Evolutionary conservation across 106 monocot species (phyloP).

Genomic region (Allium sativum): DNA sequence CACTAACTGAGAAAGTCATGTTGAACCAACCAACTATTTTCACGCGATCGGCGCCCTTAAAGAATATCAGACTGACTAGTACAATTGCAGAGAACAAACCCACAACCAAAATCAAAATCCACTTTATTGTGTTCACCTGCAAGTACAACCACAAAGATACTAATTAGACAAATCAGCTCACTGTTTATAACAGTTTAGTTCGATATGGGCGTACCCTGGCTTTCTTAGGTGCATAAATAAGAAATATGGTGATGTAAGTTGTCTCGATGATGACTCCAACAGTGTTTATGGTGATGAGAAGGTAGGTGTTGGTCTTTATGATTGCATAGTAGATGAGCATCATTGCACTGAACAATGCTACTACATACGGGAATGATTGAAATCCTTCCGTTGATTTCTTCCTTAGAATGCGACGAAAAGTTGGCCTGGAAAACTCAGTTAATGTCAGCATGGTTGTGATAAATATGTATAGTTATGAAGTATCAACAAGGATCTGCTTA

Average conservation of each 20-base stretch:
- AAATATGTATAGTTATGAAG: neutral
- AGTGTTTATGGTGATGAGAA: slow-evolving; percentile 8
- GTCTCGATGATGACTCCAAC: slow-evolving; percentile 8
- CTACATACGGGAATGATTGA: slow-evolving; percentile 12
- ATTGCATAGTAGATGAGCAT: slow-evolving; percentile 11
- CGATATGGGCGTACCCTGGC: neutral
- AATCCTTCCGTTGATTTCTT: slow-evolving; percentile 15
- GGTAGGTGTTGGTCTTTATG: slow-evolving; percentile 14
- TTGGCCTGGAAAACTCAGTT: slow-evolving; percentile 4
- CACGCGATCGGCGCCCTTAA: slow-evolving; percentile 10
- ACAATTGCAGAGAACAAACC: slow-evolving; percentile 10
- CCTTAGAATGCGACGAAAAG: neutral
- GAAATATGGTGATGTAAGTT: slow-evolving; percentile 2
- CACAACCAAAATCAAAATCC: slow-evolving; percentile 8
- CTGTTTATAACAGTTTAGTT: neutral
- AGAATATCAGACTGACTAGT: neutral
- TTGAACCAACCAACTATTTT: slow-evolving; percentile 15
- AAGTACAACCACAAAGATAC: neutral
- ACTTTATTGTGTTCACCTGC: slow-evolving; percentile 12
- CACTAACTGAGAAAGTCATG: slow-evolving; percentile 17
- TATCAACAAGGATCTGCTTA: neutral
- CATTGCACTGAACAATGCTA: slow-evolving; percentile 12
- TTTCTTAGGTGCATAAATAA: slow-evolving; percentile 4
- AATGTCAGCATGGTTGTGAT: neutral
- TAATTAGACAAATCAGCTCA: neutral